Evolutionary conservation across 345 rosid genomes (phyloP), one percentile per base, ranked within the genome.

Genomic region (Aquilaria sinensis): DNA sequence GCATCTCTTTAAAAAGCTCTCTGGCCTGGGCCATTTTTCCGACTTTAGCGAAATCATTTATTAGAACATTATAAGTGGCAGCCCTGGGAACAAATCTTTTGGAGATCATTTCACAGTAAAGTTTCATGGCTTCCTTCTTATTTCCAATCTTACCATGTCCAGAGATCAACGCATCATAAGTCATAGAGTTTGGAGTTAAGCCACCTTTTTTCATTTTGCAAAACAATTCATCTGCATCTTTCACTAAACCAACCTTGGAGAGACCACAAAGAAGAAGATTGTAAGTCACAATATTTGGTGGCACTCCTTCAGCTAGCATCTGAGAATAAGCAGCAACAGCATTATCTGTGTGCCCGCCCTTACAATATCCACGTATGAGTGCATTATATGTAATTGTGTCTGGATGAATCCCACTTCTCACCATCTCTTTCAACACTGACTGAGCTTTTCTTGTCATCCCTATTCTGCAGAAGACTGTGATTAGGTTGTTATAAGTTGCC

Each of bases 11-110:
- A 75, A 84, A 58, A 62, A 88, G 82, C 73, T 86, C 92, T 68
- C 85, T 78, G 32, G 94, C 92, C 73, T 88, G 92, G 56, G 70
- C 75, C 96, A 93, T 84, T 75, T 83, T 84, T 66, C 92, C 90
- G 52, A 43, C 78, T 73, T 75, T 82, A 47, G 85, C 76, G 74
- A 90, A 83, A 60, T 76, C 79, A 56, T 69, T 68, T 56, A 93
- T 88, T 23, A 90, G 89, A 62, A 85, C 81, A 62, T 93, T 90
- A 57, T 82, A 93, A 57, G 96, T 87, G 77, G 92, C 58, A 59
- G 83, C 81, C 77, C 75, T 80, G 1, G 92, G 98, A 57, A 90
- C 76, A 66, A 84, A 82, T 62, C 96, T 87, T 75, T 81, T 76
- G 10, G 80, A 56, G 52, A 89, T 79, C 98, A 90, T 90, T 72